Evolutionary conservation across 768 basidiomycete species (phyloP), one percentile per base, ranked within the genome.

Genomic region (Leccinum disarticulatum): DNA sequence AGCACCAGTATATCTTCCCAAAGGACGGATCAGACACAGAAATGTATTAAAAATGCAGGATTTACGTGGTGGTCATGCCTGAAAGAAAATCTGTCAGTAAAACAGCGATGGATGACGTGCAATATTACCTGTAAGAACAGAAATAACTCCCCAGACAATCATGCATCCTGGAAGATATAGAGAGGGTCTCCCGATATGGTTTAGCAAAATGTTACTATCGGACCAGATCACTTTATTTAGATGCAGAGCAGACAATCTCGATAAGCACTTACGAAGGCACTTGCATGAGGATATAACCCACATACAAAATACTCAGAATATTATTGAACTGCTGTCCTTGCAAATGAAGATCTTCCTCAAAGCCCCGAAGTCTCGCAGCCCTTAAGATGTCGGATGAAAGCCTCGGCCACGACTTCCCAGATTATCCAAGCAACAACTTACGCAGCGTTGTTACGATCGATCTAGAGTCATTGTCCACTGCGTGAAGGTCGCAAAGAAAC

Each of bases 201-300:
- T 83, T 48, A 90, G 70, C 60, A 88, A 82, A 79, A 89, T 86
- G 63, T 90, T 90, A 17, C 89, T 91, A 64, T 25, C 49, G 17
- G 52, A 17, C n/a, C 8, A 31, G 19, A 22, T 30, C 17, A 54
- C 50, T 6, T 51, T 41, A 25, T 52, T n/a, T 1, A 31, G 19
- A 27, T 28, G 41, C 13, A 56, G 33, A 27, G 43, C 17, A 49
- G 27, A 52, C 25, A 9, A 52, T 33, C 43, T 22, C 30, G 67
- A 25, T 48, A 48, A 4, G 11, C 4, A 74, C 86, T 67, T 64
- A 87, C 85, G 86, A 88, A 35, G 89, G 89, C 56, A 91, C 80
- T 69, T 91, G 90, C 88, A 90, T 90, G 41, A 89, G 72, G 58
- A 87, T 87, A 67, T 91, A 91, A 15, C 87, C 88, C 33, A 87